Evolutionary conservation across 83 land plant species (phyloP).

Genomic region (Thuja plicata): DNA sequence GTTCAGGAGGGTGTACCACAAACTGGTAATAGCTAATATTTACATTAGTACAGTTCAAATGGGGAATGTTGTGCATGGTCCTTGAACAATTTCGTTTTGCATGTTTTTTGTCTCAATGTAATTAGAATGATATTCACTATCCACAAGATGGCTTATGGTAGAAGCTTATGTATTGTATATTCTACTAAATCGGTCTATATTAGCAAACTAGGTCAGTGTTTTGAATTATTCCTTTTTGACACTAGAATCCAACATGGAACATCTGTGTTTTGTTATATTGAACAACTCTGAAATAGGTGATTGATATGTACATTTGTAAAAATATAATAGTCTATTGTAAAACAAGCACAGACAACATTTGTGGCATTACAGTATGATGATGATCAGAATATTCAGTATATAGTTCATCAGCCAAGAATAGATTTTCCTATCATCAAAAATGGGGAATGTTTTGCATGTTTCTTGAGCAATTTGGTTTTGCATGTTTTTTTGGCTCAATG

Average conservation of each 20-base stretch:
- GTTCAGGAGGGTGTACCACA: neutral
- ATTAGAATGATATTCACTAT: neutral
- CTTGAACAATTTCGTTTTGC: neutral
- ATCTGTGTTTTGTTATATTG: neutral
- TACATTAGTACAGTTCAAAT: neutral
- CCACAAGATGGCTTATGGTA: neutral
- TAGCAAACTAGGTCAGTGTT: neutral
- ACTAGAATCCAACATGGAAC: neutral
- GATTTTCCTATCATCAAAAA: neutral
- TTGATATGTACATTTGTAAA: no score
- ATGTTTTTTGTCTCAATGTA: neutral
- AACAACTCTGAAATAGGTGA: neutral
- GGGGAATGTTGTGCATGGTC: neutral
- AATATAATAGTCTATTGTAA: neutral
- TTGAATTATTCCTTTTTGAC: neutral
- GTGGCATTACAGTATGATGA: no score
- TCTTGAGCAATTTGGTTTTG: neutral
- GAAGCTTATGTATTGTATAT: neutral
- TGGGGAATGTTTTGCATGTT: neutral
- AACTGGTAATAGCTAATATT: neutral
- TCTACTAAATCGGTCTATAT: neutral
- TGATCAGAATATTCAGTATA: no score
- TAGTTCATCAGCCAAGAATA: neutral
- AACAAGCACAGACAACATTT: neutral
- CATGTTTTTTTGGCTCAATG: neutral